Evolutionary conservation across 2,329 filamentous ascomycete genomes (phyloP).

Genomic region (Hymenoscyphus fraxineus): DNA sequence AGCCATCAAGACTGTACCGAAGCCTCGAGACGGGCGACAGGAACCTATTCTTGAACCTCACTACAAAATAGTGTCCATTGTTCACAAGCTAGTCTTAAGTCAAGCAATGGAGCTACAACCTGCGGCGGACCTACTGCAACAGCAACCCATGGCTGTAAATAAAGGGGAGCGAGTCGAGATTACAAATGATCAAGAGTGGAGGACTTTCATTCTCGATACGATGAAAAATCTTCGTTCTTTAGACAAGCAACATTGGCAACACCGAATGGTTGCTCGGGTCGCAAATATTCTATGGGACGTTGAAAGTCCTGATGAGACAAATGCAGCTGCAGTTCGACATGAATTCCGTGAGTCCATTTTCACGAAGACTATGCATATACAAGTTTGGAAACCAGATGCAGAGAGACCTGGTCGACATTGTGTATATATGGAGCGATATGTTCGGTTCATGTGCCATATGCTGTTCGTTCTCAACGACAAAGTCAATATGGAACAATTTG

Average conservation of each 20-base stretch:
- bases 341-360: conserved; percentile 69
- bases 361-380: conserved; percentile 69
- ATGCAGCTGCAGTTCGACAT: conserved; percentile 54
- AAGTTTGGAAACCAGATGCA: conserved; percentile 70
- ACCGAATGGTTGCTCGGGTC: conserved; percentile 63
- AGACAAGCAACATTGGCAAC: conserved; percentile 73
- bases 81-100: conserved; percentile 59
- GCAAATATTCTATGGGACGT: conserved; percentile 60
- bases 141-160: conserved; percentile 30
- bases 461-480: conserved; percentile 61
- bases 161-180: conserved; percentile 29
- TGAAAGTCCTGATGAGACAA: conserved; percentile 40
- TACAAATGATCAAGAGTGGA: conserved; percentile 48
- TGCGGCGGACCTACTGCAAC: conserved; percentile 35
- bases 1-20: conserved; percentile 58
- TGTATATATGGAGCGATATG: conserved; percentile 69
- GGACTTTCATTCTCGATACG: conserved; percentile 51
- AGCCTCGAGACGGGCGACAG: conserved; percentile 53
- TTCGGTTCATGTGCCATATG: conserved; percentile 60
- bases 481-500: conserved; percentile 57
- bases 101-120: conserved; percentile 26
- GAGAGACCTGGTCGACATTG: conserved; percentile 69
- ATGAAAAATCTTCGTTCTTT: conserved; percentile 38
- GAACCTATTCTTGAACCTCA: conserved; percentile 70
- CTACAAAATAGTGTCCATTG: conserved; percentile 64